A percentile compares a stretch with the other conserved stretches of the same genome.
Conservation (phyloP, 768 basidiomycete species). For the Termitomyces sp. region DNA sequence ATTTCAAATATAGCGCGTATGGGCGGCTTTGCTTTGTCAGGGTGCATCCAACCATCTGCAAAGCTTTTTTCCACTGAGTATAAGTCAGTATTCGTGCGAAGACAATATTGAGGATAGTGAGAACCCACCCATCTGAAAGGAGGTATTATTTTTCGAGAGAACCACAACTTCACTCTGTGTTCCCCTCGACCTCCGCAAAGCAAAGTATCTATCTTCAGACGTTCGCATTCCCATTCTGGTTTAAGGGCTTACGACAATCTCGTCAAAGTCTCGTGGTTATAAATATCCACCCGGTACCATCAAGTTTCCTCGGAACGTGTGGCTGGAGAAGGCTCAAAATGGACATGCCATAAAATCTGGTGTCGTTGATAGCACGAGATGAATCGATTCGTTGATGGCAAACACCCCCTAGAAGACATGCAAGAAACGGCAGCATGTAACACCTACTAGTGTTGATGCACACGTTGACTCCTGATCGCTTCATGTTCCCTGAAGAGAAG, state of each 20-base stretch:
- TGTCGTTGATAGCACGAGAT: neutral
- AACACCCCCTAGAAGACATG: neutral
- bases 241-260: neutral
- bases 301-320: neutral
- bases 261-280: neutral
- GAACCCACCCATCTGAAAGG: slow-evolving; percentile 38
- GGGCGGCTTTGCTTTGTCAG: slow-evolving; percentile 14
- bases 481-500: neutral
- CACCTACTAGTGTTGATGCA: neutral
- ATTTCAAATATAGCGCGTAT: slow-evolving; percentile 17
- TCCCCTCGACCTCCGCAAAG: slow-evolving; percentile 40
- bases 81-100: neutral
- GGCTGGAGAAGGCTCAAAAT: neutral
- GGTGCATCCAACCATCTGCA: slow-evolving; percentile 19
- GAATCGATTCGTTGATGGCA: too few species aligned
- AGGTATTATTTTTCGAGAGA: slow-evolving; percentile 30
- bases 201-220: slow-evolving; percentile 21
- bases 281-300: neutral
- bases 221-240: neutral
- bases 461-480: neutral
- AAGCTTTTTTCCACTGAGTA: slow-evolving; percentile 15
- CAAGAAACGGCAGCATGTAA: neutral
- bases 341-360: neutral
- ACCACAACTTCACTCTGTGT: slow-evolving; percentile 39
- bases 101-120: slow-evolving; percentile 2